These are phyloP conservation scores for Verticillium longisporum DNA, from an alignment of 2,329 filamentous ascomycete species.

Conservation along the genomic window DNA sequence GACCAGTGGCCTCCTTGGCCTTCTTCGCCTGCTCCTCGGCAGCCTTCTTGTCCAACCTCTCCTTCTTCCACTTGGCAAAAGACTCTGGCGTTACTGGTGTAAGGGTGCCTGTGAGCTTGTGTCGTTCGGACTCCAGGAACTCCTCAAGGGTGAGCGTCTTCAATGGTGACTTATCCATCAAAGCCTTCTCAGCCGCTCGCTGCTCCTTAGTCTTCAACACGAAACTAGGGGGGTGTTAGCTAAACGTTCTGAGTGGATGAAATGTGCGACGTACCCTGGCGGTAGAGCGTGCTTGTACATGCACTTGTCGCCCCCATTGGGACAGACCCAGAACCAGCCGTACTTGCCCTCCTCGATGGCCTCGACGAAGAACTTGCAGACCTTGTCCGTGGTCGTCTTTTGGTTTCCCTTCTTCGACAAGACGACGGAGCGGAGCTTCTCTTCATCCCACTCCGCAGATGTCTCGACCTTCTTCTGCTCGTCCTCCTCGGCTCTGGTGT, in stretches of 20 bases:
- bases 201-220: conserved; percentile 97
- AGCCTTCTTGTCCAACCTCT: conserved; percentile 88
- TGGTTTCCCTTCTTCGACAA: conserved; percentile 97
- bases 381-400: conserved; percentile 90
- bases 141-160: conserved; percentile 95
- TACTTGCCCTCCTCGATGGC: conserved; percentile 98
- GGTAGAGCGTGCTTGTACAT: conserved; percentile 97
- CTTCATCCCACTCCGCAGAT: conserved; percentile 96
- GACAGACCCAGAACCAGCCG: conserved; percentile 98
- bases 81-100: conserved; percentile 90
- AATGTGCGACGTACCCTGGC: conserved; percentile 63
- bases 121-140: conserved; percentile 91
- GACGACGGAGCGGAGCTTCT: conserved; percentile 85
- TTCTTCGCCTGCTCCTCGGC: conserved; percentile 85
- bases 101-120: conserved; percentile 85
- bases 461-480: conserved; percentile 83
- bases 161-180: conserved; percentile 91
- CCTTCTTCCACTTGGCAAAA: conserved; percentile 96
- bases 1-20: conserved; percentile 92
- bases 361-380: conserved; percentile 97
- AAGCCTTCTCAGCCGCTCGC: conserved; percentile 86
- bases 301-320: conserved; percentile 94
- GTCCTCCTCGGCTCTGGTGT: conserved; percentile 66
- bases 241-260: too few species aligned
- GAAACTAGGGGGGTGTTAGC: conserved; percentile 52